Percentiles rank a stretch among this genome's conserved stretches.
These are phyloP conservation scores for Chrysanthemum lavandulifolium DNA, from an alignment of 129 eudicot genomes.

Conservation along the genomic window DNA sequence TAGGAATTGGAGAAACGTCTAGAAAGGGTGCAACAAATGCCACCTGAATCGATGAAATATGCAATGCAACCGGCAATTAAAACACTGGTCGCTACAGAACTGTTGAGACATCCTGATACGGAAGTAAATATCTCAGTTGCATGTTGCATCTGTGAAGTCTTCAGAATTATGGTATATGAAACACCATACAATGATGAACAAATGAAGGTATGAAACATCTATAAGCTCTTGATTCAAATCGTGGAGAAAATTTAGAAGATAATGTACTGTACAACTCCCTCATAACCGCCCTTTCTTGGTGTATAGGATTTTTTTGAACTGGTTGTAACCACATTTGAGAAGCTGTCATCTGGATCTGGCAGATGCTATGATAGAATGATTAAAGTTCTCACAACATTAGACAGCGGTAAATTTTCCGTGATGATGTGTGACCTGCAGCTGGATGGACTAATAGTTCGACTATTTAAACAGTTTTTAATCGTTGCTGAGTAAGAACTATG, in stretches of 20 bases:
- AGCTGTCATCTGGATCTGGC: slow-evolving; percentile 31
- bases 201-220: no score
- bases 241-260: no score
- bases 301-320: slow-evolving; percentile 9
- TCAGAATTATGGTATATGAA: neutral
- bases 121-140: slow-evolving; percentile 37
- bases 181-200: neutral
- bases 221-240: no score
- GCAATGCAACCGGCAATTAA: slow-evolving; percentile 31
- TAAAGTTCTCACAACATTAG: slow-evolving; percentile 31
- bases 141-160: slow-evolving; percentile 37
- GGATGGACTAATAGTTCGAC: slow-evolving; percentile 28
- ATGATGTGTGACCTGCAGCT: slow-evolving; percentile 43
- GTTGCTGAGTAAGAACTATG: slow-evolving; percentile 35
- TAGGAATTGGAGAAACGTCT: slow-evolving; percentile 2
- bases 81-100: slow-evolving; percentile 29
- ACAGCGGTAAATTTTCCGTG: slow-evolving; percentile 20
- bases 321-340: slow-evolving; percentile 34
- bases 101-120: slow-evolving; percentile 26
- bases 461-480: slow-evolving; percentile 40
- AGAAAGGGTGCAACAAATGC: neutral
- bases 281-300: no score
- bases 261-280: no score
- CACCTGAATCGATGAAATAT: neutral
- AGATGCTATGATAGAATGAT: slow-evolving; percentile 32